Percentiles rank a stretch among this genome's conserved stretches.
Conservation (phyloP, 106 monocot genomes). For the Iris macrosiphon region DNA sequence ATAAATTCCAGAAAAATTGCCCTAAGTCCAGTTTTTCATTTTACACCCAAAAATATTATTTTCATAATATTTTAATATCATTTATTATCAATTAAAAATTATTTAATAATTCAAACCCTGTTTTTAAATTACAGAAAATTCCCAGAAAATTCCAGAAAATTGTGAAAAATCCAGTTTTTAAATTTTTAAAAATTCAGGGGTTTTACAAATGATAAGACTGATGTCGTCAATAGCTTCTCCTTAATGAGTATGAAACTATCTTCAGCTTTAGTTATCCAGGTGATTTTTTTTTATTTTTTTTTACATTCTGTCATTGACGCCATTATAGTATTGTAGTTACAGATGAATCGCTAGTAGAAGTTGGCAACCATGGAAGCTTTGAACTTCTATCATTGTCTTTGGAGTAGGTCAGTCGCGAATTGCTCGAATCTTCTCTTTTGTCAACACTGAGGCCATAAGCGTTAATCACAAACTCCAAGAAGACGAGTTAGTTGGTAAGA, state of each 20-base stretch:
- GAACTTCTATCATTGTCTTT: neutral
- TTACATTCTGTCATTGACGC: neutral
- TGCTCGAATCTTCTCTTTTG: neutral
- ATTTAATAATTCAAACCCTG: too few species aligned
- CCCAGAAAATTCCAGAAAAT: too few species aligned
- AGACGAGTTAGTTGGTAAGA: neutral
- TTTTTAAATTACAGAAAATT: too few species aligned
- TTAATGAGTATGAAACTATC: neutral
- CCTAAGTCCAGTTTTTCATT: too few species aligned
- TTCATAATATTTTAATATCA: too few species aligned
- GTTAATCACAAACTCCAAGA: constrained; percentile 2
- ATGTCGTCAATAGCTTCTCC: neutral
- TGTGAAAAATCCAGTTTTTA: too few species aligned
- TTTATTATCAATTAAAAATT: too few species aligned
- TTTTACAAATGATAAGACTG: neutral
- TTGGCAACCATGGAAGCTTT: constrained; percentile 6
- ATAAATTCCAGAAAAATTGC: too few species aligned
- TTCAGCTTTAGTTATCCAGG: neutral
- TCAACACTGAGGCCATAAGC: neutral
- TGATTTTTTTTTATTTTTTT: neutral
- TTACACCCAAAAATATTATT: too few species aligned
- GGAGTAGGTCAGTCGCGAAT: neutral
- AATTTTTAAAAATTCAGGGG: too few species aligned
- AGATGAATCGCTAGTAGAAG: neutral
- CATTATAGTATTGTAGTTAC: neutral